Evolutionary conservation across 148 eudicot species (phyloP).

Genomic region (Nyssa sinensis): DNA sequence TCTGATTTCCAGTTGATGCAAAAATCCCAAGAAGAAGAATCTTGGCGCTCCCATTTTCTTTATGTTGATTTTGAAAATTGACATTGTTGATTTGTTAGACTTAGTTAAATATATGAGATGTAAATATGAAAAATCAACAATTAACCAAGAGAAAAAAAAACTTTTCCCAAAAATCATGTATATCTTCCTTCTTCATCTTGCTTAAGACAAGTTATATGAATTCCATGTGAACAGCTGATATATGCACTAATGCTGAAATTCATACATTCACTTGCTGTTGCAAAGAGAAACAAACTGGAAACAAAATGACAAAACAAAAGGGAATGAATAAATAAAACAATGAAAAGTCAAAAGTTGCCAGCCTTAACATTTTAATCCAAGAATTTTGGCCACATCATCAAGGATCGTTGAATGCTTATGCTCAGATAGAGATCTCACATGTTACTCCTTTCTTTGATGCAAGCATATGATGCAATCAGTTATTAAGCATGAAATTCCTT

Average conservation of each 20-base stretch:
- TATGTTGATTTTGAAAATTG: too few relatives aligned
- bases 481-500: neutral
- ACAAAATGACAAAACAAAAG: neutral
- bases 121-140: too few relatives aligned
- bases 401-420: neutral
- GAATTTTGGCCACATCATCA: conserved; percentile 1
- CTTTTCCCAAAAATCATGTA: too few relatives aligned
- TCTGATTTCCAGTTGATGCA: too few relatives aligned
- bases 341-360: neutral
- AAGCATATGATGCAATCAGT: neutral
- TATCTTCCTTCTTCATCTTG: neutral
- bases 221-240: neutral
- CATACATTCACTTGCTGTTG: neutral
- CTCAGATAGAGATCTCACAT: neutral
- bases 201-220: neutral
- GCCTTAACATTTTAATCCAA: neutral
- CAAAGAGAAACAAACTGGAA: neutral
- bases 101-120: too few relatives aligned
- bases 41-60: too few relatives aligned
- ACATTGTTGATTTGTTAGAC: too few relatives aligned
- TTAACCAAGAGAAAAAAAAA: too few relatives aligned
- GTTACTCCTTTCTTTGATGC: neutral
- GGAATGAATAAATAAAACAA: neutral
- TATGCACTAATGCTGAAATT: too few relatives aligned
- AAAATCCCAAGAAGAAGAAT: too few relatives aligned